These are phyloP conservation scores for Fusarium sp. DNA, from an alignment of 2,329 filamentous ascomycete genomes.

Conservation along the genomic window DNA sequence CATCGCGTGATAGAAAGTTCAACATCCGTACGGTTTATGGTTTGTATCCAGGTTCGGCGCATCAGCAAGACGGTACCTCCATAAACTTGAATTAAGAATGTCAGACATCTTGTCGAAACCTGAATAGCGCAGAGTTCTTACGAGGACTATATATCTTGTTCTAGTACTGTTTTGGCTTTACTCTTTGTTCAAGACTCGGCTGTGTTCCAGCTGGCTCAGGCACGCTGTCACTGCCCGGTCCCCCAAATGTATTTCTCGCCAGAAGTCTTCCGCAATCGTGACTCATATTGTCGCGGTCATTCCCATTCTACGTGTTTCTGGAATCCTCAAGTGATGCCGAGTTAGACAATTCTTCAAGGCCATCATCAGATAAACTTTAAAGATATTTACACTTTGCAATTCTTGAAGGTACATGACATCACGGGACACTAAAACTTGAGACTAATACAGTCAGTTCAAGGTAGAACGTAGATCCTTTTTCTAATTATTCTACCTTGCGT, in stretches of 20 bases:
- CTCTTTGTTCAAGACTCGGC: background rate
- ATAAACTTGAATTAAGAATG: background rate
- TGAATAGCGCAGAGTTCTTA: background rate
- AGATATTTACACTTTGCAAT: too few species aligned
- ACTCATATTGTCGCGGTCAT: too few species aligned
- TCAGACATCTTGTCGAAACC: rapidly evolving
- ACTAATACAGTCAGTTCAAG: too few species aligned
- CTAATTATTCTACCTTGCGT: background rate
- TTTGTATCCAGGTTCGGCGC: background rate
- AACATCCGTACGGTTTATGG: background rate
- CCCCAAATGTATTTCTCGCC: rapidly evolving
- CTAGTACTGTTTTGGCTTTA: background rate
- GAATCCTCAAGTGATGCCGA: too few species aligned
- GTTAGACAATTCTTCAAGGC: too few species aligned
- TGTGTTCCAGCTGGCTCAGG: background rate
- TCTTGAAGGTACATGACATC: too few species aligned
- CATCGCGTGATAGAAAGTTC: background rate
- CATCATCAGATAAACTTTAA: too few species aligned
- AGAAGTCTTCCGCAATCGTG: too few species aligned
- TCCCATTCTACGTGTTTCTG: background rate
- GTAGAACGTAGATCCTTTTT: too few species aligned
- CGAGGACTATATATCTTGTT: rapidly evolving
- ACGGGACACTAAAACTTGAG: too few species aligned
- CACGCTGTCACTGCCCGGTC: rapidly evolving
- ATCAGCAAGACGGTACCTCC: background rate